These are phyloP conservation scores for Saksenaea oblongispora DNA, from an alignment of 371 early-diverging fungal genomes.

Conservation along the genomic window DNA sequence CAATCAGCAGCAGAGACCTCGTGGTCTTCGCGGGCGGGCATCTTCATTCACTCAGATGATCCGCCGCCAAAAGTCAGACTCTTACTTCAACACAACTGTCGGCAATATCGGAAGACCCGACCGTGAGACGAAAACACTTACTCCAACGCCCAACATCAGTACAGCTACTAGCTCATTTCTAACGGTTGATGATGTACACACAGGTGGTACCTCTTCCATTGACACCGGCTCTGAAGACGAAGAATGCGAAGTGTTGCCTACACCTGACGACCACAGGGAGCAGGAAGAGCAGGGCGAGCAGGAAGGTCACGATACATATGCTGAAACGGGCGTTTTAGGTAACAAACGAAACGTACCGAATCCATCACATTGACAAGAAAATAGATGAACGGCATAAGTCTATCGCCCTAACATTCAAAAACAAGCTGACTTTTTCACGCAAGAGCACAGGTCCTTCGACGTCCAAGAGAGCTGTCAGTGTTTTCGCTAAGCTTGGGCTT, in stretches of 20 bases:
- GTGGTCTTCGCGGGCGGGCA: constrained; percentile 1
- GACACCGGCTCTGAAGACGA: constrained; percentile 1
- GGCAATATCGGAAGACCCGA: constrained; percentile 12
- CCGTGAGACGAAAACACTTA: constrained; percentile 7
- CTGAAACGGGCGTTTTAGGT: background rate
- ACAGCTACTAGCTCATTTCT: constrained; percentile 3
- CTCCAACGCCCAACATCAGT: constrained; percentile 3
- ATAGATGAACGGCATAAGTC: background rate
- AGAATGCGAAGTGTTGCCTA: background rate
- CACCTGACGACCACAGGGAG: background rate
- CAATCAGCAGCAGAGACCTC: background rate
- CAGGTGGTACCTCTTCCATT: background rate
- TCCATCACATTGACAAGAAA: background rate
- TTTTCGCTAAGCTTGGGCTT: constrained; percentile 7
- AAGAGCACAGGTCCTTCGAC: constrained; percentile 4
- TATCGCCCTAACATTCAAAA: constrained; percentile 9
- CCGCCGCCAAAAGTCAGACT: constrained; percentile 16
- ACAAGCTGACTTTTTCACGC: constrained; percentile 7
- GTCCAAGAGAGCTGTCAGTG: constrained; percentile 14
- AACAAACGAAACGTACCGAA: background rate
- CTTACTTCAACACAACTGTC: constrained; percentile 5
- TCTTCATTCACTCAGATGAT: constrained; percentile 8
- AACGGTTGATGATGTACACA: background rate
- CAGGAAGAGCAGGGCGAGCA: background rate
- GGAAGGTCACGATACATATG: background rate